phyloP scores from a whole-genome alignment of 805 yeast species.

The Teunomyces cretensis region DNA sequence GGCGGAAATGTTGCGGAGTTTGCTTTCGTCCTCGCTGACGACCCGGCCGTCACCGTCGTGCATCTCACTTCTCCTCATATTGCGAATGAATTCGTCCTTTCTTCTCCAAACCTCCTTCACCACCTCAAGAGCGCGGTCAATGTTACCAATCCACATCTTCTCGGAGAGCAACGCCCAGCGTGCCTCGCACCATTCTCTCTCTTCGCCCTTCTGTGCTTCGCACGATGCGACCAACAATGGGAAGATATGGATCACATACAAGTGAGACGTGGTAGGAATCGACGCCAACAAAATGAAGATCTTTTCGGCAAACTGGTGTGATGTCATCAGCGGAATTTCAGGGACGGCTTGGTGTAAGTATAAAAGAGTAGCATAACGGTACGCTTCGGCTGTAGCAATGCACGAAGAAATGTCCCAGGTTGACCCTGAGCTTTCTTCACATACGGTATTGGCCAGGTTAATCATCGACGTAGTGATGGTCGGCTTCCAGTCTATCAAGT shows the following conservation, averaged over 20 bases:
- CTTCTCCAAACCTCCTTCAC: slow-evolving; percentile 72
- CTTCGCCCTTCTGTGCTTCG: slow-evolving; percentile 59
- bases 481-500: slow-evolving; percentile 59
- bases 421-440: slow-evolving; percentile 15
- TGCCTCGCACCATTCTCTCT: slow-evolving; percentile 58
- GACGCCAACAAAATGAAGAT: slow-evolving; percentile 60
- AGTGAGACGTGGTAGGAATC: slow-evolving; percentile 57
- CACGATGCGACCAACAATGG: slow-evolving; percentile 66
- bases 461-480: slow-evolving; percentile 36
- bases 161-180: slow-evolving; percentile 57
- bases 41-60: slow-evolving; percentile 12
- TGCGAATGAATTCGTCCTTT: slow-evolving; percentile 44
- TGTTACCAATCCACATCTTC: slow-evolving; percentile 64
- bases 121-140: slow-evolving; percentile 64
- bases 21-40: slow-evolving; percentile 2
- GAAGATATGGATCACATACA: slow-evolving; percentile 60
- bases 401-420: slow-evolving; percentile 59
- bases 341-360: slow-evolving; percentile 73
- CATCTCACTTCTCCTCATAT: slow-evolving; percentile 18
- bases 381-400: slow-evolving; percentile 70
- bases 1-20: slow-evolving; percentile 21
- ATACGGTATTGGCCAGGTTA: slow-evolving; percentile 35
- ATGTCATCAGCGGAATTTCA: slow-evolving; percentile 55
- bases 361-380: slow-evolving; percentile 56
- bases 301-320: slow-evolving; percentile 58